Evolutionary conservation across 1,284 basidiomycete species (phyloP).

Genomic region (Somion occarium): DNA sequence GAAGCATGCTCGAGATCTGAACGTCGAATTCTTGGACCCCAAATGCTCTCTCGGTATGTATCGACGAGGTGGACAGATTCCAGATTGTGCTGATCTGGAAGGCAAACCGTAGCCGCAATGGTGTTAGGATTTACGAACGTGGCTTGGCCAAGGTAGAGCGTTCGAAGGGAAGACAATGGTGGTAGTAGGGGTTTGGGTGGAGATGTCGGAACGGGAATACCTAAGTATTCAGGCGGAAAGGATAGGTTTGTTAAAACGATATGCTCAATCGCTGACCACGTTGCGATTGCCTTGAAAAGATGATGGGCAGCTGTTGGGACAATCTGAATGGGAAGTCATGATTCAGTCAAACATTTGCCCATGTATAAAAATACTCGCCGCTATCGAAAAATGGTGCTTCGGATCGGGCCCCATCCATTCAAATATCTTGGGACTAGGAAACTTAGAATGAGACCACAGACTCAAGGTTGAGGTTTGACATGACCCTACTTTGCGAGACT

Average conservation of each 20-base stretch:
- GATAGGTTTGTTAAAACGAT: conserved; percentile 44
- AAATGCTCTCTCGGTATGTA: conserved; percentile 50
- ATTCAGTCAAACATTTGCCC: not conserved
- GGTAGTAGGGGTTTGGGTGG: conserved; percentile 27
- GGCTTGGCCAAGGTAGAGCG: conserved; percentile 44
- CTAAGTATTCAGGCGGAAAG: conserved; percentile 25
- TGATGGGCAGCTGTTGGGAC: conserved; percentile 38
- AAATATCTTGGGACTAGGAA: conserved; percentile 41
- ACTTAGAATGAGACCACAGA: not conserved
- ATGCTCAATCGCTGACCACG: conserved; percentile 40
- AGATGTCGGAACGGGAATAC: conserved; percentile 9
- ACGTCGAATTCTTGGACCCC: conserved; percentile 42
- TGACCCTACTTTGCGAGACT: conserved; percentile 36
- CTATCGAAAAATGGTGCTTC: conserved; percentile 53
- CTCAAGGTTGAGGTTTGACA: not conserved
- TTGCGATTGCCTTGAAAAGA: conserved; percentile 39
- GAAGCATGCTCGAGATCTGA: conserved; percentile 36
- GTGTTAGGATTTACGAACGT: conserved; percentile 37
- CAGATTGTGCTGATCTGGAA: conserved; percentile 25
- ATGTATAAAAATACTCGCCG: conserved; percentile 33
- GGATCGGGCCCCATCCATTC: conserved; percentile 56
- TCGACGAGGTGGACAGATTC: conserved; percentile 43
- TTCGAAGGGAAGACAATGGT: conserved; percentile 34
- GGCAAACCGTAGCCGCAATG: conserved; percentile 35
- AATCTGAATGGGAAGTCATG: conserved; percentile 32